phyloP scores from a whole-genome alignment of 192 early-diverging fungal genomes.

The Hyaloraphidium curvatum region DNA sequence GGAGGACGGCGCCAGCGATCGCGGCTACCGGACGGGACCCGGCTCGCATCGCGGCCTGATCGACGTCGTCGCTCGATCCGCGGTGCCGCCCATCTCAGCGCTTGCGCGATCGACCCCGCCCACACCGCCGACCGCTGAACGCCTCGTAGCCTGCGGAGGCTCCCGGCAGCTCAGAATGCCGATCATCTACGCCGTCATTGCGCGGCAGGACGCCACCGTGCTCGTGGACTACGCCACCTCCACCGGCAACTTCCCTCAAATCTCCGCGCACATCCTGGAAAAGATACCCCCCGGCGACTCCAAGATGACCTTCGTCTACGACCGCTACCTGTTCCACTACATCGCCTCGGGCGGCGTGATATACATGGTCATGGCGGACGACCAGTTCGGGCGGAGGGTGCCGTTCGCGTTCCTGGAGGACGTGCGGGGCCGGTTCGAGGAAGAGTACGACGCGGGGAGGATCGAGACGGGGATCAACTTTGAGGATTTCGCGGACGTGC shows the following conservation, averaged over 20 bases:
- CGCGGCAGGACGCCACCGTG: slow-evolving; percentile 52
- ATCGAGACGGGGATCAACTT: no score
- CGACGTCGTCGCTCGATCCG: no score
- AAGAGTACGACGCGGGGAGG: slow-evolving; percentile 35
- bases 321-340: slow-evolving; percentile 82
- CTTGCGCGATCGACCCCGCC: no score
- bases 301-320: slow-evolving; percentile 82
- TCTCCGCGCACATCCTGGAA: slow-evolving; percentile 70
- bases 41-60: no score
- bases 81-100: no score
- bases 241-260: slow-evolving; percentile 59
- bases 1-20: no score
- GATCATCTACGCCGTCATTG: no score
- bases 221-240: slow-evolving; percentile 68
- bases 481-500: slow-evolving; percentile 59
- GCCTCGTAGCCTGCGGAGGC: no score
- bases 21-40: no score
- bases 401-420: slow-evolving; percentile 85
- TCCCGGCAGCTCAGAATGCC: no score
- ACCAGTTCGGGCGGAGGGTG: slow-evolving; percentile 48
- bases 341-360: slow-evolving; percentile 57
- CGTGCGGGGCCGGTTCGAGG: slow-evolving; percentile 39
- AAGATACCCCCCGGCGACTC: slow-evolving; percentile 81
- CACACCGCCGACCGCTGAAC: no score
- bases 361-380: slow-evolving; percentile 75